Evolutionary conservation across 495 filamentous ascomycete genomes (phyloP), one percentile per base, ranked within the genome.

Genomic region (Niebla homalea): DNA sequence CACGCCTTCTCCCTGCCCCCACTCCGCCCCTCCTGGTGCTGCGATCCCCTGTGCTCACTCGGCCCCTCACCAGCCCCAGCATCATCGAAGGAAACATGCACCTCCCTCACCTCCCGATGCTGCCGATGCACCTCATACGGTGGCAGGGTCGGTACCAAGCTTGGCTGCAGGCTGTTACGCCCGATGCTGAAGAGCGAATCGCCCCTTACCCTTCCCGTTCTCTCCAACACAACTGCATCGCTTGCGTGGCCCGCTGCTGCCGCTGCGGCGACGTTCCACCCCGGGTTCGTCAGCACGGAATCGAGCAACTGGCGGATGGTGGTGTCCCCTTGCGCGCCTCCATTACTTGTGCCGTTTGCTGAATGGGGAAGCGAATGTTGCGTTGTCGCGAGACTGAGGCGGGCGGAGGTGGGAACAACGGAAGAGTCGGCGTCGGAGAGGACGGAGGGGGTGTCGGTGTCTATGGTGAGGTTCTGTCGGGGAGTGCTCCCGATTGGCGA

Each of bases 301-400:
- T 48, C 45, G 5, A 48, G 26, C 45, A 48, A 36, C 14, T 32
- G 8, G 8, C 29, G 29, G 29, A 32, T 32, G 29, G 8, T 32
- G 29, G 14, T 4, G 29, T 12, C 29, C 5, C 29, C 29, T 12
- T 4, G 29, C 25, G 45, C 45, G 25, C 4, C 29, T 5, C n/a
- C 32, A 19, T 36, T 37, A 1, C 2, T 35, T 1, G 15, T 19
- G n/a, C 18, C 1, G 21, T 19, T 19, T 11, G 25, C 2, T 22
- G 32, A 35, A 4, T 3, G 3, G 29, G 29, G 29, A 32, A 5
- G 29, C 2, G 29, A 32, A 11, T 32, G 29, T 1, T 7, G 14
- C 8, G 45, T 48, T n/a, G 45, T 48, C 11, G 45, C 45, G 45
- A 48, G 32, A n/a, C 45, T 48, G 12, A 48, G 16, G 7, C 45